Base-by-base conservation (phyloP, 768 basidiomycete species). In the Agaricus subrufescens region DNA sequence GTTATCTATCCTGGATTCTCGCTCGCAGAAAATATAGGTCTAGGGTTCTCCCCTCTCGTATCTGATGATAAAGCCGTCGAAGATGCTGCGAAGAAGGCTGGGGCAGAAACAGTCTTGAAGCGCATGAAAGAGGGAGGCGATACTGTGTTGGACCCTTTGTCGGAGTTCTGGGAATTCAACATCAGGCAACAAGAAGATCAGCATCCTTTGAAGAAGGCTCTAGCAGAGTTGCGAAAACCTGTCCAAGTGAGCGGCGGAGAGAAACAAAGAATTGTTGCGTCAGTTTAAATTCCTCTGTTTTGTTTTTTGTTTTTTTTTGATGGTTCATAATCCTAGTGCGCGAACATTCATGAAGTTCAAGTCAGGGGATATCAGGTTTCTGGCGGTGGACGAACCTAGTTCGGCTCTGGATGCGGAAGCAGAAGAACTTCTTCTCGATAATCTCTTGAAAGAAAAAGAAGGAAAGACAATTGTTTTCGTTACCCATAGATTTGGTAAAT, bases 321-420 rank as follows among this genome's bases (percentile, higher is more conserved):
- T 31, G 61, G 9, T 12, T 8, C 27, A 26, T 30, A 11, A 34
- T 6, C 48, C 1, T 40, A 73, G 80, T 27, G 75, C 79, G 12
- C 77, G 79, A 7, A 71, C 71, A 7, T 80, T 79, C 55, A 76
- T 77, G 73, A 66, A 75, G 30, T 67, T 71, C 50, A 68, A 66
- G 31, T 73, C 69, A n/a, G 67, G 66, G 4, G 65, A 74, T 3
- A 70, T 77, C 26, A 74, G 71, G 29, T 75, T 85, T 10, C 67
- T 84, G 15, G 73, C 80, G 3, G 73, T 80, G 2, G 85, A 86
- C 58, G 84, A 86, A 62, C 82, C 84, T 0, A 83, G 75, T 39
- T 81, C 82, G 0, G 75, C 80, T 2, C 60, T 85, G 40, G 85
- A 86, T 51, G 75, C 85, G 8, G 66, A 77, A 44, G 78, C 73